phyloP scores from a whole-genome alignment of 176 grass and related monocot species.

The Chloris gayana region DNA sequence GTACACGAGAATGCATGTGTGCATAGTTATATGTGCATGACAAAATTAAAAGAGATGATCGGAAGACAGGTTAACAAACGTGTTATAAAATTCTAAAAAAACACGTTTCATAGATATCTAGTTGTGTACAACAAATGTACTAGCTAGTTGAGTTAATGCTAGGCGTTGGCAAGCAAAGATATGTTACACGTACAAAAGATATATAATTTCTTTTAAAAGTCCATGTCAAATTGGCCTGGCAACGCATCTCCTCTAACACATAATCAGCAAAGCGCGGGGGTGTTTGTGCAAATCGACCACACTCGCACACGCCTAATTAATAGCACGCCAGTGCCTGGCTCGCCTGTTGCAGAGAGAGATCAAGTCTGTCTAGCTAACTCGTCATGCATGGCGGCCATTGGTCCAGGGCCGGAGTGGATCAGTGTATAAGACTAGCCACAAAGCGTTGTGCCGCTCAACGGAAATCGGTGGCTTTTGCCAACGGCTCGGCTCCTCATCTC shows the following conservation, averaged over 20 bases:
- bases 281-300: background rate
- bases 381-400: conserved; percentile 8
- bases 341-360: background rate
- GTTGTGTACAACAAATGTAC: too few relatives aligned
- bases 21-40: too few relatives aligned
- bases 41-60: too few relatives aligned
- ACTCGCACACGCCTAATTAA: background rate
- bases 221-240: background rate
- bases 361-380: background rate
- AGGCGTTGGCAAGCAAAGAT: background rate
- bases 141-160: background rate
- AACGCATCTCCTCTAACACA: too few relatives aligned
- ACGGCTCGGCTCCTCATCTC: background rate
- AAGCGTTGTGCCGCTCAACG: conserved; percentile 18
- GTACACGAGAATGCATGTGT: too few relatives aligned
- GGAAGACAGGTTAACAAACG: too few relatives aligned
- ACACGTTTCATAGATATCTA: too few relatives aligned
- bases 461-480: conserved; percentile 20
- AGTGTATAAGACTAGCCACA: background rate
- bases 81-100: too few relatives aligned
- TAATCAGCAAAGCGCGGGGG: background rate
- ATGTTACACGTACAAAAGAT: background rate
- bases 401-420: background rate
- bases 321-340: conserved; percentile 10
- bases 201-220: background rate